phyloP scores from a whole-genome alignment of 805 yeast genomes.

The Hanseniaspora hatyaiensis region DNA sequence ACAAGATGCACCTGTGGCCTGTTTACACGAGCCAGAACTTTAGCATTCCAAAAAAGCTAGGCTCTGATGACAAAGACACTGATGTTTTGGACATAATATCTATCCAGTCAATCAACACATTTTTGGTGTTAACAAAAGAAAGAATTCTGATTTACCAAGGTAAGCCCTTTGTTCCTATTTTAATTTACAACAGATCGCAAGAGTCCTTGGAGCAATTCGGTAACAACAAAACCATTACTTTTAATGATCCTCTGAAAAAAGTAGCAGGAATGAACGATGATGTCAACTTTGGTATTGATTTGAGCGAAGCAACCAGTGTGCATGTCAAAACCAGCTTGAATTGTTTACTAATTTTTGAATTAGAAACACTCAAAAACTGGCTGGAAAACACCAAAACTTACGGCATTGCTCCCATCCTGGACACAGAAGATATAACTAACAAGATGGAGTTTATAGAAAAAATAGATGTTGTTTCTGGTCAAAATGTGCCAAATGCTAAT shows the following conservation, averaged over 20 bases:
- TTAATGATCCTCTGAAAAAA: constrained; percentile 18
- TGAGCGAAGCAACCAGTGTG: constrained; percentile 14
- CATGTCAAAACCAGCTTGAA: constrained; percentile 27
- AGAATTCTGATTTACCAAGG: constrained; percentile 27
- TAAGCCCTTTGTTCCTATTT: constrained; percentile 28
- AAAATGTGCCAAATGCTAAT: too few species aligned
- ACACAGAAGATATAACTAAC: constrained; percentile 1
- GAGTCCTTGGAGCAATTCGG: constrained; percentile 28
- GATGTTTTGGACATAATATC: constrained; percentile 23
- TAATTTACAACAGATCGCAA: constrained; percentile 25
- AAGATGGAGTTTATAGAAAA: constrained; percentile 1
- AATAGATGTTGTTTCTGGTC: neutral
- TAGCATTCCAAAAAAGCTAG: constrained; percentile 17
- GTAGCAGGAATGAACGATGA: constrained; percentile 21
- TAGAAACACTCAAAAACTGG: constrained; percentile 22
- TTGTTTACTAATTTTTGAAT: constrained; percentile 26
- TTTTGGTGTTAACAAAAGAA: constrained; percentile 24
- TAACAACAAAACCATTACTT: constrained; percentile 20
- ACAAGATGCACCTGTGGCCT: constrained; percentile 25
- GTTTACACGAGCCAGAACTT: constrained; percentile 25
- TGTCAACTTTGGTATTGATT: neutral
- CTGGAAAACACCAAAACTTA: constrained; percentile 23
- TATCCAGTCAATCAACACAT: constrained; percentile 24
- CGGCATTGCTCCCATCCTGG: constrained; percentile 24
- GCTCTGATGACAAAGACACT: constrained; percentile 17